Base-by-base conservation (phyloP, 148 eudicot species). In the Rhododendron ovatum region DNA sequence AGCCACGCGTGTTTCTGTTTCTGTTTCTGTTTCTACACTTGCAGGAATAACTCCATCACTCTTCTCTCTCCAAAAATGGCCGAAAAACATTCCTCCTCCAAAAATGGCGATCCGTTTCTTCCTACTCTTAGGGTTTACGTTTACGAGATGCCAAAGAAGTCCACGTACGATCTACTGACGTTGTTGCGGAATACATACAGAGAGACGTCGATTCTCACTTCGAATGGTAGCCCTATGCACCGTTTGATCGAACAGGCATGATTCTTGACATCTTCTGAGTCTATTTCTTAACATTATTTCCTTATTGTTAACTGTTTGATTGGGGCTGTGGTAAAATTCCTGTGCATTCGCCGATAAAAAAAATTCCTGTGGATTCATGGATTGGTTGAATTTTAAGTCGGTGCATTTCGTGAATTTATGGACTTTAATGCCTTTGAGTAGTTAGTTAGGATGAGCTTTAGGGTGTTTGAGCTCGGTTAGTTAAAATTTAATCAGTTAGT, bases 201-300 rank as follows among this genome's bases (percentile, higher is more conserved):
- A 76, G 95, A 94, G 69, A 97, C 98, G 24, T 84, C 83, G 47
- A 93, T 94, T 90, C 90, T 94, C 74, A 97, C 99, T 50, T 97
- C 98, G 43, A 97, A 97, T 87, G 99, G 98, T 22, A 95, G 98
- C 84, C 98, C 98, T 3, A 95, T 93, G 26, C 96, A 95, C 83
- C 94, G 98, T 0, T 91, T 97, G 59, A 94, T 97, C 45, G 95
- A 96, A 84, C 98, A 95, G 93, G 98, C 92, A 71, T 47, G 55
- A 11, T 47, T 39, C 17, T 41, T 41, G 43, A 41, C 41, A 51
- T 39, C 2, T 3, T 47, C 11, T 7, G 48, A 45, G 48, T 6
- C 48, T 45, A 45, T 45, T 45, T 45, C 48, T 8, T 45, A 7
- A 45, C 48, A 17, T n/a, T 59, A 55, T 18, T 14, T 51, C 83